Percentiles rank a stretch among this genome's conserved stretches.
These are phyloP conservation scores for Furcasterigmium sp. DNA, from an alignment of 2,329 filamentous ascomycete species.

Conservation along the genomic window DNA sequence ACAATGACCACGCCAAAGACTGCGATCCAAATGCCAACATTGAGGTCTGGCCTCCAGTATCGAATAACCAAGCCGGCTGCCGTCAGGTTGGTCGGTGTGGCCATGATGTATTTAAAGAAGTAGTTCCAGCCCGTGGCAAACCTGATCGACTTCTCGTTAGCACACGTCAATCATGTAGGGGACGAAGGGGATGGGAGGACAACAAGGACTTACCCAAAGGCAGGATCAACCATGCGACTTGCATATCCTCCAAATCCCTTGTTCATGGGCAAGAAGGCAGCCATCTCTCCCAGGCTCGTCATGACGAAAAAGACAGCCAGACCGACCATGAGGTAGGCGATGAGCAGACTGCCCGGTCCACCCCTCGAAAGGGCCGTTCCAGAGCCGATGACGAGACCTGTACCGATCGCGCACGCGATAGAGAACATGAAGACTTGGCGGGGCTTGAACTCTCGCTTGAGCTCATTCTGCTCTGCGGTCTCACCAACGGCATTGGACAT, in stretches of 20 bases:
- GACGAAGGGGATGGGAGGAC: too few species aligned
- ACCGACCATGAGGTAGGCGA: constrained; percentile 35
- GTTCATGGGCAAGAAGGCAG: constrained; percentile 18
- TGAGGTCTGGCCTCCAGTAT: constrained; percentile 30
- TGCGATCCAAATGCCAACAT: constrained; percentile 30
- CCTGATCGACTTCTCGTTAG: constrained; percentile 3
- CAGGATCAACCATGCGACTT: constrained; percentile 22
- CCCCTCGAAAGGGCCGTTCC: constrained; percentile 41
- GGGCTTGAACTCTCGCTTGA: constrained; percentile 14
- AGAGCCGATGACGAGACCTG: constrained; percentile 44
- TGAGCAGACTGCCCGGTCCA: constrained; percentile 33
- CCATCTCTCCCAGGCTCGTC: constrained; percentile 32
- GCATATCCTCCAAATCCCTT: constrained; percentile 23
- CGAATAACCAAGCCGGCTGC: constrained; percentile 30
- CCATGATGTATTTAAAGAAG: constrained; percentile 36
- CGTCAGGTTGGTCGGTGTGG: constrained; percentile 30
- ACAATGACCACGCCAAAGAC: constrained; percentile 27
- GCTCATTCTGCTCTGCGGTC: constrained; percentile 6
- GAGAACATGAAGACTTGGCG: constrained; percentile 30
- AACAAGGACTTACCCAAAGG: constrained; percentile 17
- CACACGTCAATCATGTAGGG: not conserved
- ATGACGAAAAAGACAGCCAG: constrained; percentile 52
- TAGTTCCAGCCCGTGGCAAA: constrained; percentile 43
- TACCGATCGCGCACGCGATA: constrained; percentile 30
- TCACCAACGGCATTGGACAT: not conserved